Conservation (phyloP, 352 stramenopile genomes). For the Blastocystis sp. region DNA sequence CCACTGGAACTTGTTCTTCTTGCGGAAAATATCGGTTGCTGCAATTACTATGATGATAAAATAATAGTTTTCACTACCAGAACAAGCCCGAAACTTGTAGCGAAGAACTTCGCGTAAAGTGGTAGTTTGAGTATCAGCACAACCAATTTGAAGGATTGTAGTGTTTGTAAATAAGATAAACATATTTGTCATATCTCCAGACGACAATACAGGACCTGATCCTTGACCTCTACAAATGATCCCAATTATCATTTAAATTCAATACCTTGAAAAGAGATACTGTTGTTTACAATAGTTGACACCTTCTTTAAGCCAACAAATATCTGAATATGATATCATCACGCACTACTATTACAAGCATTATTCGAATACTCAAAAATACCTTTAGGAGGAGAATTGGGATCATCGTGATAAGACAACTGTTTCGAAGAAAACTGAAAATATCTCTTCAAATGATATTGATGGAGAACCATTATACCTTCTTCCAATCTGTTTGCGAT, state of each 20-base stretch:
- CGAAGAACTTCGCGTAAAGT: conserved; percentile 1
- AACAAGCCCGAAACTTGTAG: conserved; percentile 30
- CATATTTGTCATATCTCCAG: conserved; percentile 15
- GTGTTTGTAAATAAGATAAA: conserved; percentile 29
- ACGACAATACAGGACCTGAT: background rate
- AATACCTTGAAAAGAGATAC: conserved; percentile 16
- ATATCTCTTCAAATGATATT: background rate
- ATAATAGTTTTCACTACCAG: background rate
- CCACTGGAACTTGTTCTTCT: conserved; percentile 63
- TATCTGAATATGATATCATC: background rate
- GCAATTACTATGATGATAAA: conserved; percentile 22
- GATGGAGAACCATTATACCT: background rate
- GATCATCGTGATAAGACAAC: conserved; percentile 50
- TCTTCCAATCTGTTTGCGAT: conserved; percentile 57
- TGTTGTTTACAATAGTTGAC: conserved; percentile 57
- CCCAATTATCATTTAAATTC: background rate
- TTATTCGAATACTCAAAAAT: conserved; percentile 46
- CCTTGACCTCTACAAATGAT: conserved; percentile 5
- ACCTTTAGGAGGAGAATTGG: conserved; percentile 34
- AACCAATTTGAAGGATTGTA: conserved; percentile 45
- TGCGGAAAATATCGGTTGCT: background rate
- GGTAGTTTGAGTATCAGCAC: conserved; percentile 4
- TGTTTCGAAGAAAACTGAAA: conserved; percentile 56
- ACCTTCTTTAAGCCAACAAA: conserved; percentile 58
- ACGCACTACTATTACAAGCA: background rate